Base-by-base conservation (phyloP, 2,329 filamentous ascomycete genomes). In the Plenodomus tracheiphilus region DNA sequence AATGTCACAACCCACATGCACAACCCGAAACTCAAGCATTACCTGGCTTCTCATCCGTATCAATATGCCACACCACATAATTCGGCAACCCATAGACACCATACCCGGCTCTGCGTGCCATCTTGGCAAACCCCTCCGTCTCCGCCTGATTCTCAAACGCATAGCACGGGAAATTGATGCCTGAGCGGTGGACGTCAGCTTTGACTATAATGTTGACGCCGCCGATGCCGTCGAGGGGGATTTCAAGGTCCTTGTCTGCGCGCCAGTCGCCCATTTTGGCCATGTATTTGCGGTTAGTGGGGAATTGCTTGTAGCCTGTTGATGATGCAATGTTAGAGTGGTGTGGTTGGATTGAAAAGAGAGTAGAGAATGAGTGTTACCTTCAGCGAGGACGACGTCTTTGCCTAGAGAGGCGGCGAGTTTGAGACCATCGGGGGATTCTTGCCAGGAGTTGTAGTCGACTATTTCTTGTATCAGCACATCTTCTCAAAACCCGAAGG, bases 361-460 rank as follows among this genome's bases (percentile, higher is more conserved):
- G 15, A n/a, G 30, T 21, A 3, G 11, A 22, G 11, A 43, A 16
- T 19, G 9, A 18, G 42, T 19, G 67, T n/a, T 74, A 89, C 88
- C 94, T 81, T 99, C 94, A 19, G 90, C 94, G 22, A 99, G 80
- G 49, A 99, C 81, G 18, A 89, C 80, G 64, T 97, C 85, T 69
- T 91, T 92, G 59, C 88, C 82, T 17, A 97, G 80, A 44, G 78
- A 84, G 5, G 81, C 77, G n/a, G 87, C 80, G 45, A 97, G 81
- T 65, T 86, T 88, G 50, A 87, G 83, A 40, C 83, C 91, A 73
- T 93, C 88, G 43, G 92, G 87, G 9, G 93, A 93, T 76, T 99
- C 94, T 62, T 96, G 84, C 94, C 94, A 99, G 1, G 94, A 97
- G 75, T 99, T 99, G 79, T 99, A 99, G 72, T 99, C 94, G 69